Conservation (phyloP, 495 filamentous ascomycete species). For the Beverwykella pulmonaria region DNA sequence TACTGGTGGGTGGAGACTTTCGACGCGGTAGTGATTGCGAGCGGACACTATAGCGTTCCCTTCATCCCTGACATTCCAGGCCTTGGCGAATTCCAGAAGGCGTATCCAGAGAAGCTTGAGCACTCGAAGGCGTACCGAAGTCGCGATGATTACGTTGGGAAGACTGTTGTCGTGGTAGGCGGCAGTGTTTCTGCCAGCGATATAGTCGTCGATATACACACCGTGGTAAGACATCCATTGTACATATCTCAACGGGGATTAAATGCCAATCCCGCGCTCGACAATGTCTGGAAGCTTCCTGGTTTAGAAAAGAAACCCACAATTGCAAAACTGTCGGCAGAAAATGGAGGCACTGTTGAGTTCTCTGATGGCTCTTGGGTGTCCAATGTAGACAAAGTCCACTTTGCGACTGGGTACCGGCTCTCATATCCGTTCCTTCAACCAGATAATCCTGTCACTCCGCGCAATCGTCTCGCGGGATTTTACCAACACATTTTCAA, state of each 20-base stretch:
- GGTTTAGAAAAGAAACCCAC: background rate
- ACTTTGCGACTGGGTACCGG: conserved; percentile 26
- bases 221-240: background rate
- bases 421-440: conserved; percentile 18
- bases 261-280: background rate
- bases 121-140: conserved; percentile 20
- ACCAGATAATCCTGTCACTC: background rate
- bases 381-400: conserved; percentile 17
- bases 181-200: conserved; percentile 18
- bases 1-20: conserved; percentile 31
- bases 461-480: conserved; percentile 1
- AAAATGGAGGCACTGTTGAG: conserved; percentile 3
- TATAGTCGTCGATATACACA: background rate
- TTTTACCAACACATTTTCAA: conserved; percentile 24
- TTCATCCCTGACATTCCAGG: conserved; percentile 18
- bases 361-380: conserved; percentile 21
- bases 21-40: conserved; percentile 28
- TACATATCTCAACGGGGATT: background rate
- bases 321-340: conserved; percentile 1
- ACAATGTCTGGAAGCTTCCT: conserved; percentile 6
- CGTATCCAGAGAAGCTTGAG: background rate
- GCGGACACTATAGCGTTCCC: conserved; percentile 25
- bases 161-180: conserved; percentile 27
- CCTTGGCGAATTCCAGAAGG: conserved; percentile 9
- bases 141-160: conserved; percentile 7